Evolutionary conservation across 2,329 filamentous ascomycete species (phyloP).

Genomic region (Ophiostoma australiae): DNA sequence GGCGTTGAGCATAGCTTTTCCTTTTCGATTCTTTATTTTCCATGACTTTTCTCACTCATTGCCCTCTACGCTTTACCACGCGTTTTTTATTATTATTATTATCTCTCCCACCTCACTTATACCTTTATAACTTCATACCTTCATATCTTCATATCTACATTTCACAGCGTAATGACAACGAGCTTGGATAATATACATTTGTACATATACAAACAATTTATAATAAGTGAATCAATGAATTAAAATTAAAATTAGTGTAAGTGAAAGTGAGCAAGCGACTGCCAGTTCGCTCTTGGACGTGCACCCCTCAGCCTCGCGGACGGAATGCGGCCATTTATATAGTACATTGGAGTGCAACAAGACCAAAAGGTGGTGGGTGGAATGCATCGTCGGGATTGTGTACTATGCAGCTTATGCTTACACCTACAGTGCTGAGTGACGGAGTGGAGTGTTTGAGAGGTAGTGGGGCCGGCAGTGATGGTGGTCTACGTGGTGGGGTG

Average conservation of each 20-base stretch:
- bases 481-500: background rate
- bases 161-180: conserved; percentile 6
- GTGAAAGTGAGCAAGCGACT: background rate
- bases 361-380: background rate
- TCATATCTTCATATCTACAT: background rate
- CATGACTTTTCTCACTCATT: background rate
- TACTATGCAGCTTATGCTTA: background rate
- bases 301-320: background rate
- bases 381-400: background rate
- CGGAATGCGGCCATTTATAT: conserved; percentile 5
- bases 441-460: background rate
- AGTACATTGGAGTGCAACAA: background rate
- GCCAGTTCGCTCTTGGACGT: background rate
- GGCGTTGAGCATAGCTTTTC: background rate
- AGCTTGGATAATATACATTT: conserved; percentile 2
- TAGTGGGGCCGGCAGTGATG: background rate
- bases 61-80: background rate
- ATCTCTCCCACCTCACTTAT: background rate
- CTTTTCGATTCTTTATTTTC: background rate
- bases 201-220: background rate
- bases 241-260: too few relatives aligned
- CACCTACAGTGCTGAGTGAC: background rate
- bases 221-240: background rate
- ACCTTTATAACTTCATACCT: background rate
- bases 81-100: too few relatives aligned